Evolutionary conservation across 2,329 filamentous ascomycete genomes (phyloP), one percentile per base, ranked within the genome.

Genomic region (Colletotrichum brevisporum): DNA sequence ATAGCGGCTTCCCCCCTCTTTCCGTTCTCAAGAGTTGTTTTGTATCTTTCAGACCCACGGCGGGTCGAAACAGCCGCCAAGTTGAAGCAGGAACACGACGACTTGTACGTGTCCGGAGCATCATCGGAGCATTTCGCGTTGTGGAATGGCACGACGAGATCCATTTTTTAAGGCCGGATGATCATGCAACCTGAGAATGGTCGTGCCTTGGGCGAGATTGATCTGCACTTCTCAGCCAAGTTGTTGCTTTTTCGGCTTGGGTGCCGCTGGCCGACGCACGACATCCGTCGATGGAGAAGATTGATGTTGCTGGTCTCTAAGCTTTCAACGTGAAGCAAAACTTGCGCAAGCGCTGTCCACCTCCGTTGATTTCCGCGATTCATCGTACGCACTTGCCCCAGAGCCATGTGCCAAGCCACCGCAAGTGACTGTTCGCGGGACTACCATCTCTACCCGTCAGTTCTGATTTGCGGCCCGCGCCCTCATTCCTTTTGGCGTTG

Each of bases 151-250:
- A 47, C 66, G 48, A 54, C 54, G 43, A 59, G 66, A 61, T 65
- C 66, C 66, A 68, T 50, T 43, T 65, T 65, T 65, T 68, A 68
- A 68, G 54, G 61, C 54, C 50, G 60, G 66, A 26, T 54, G 50
- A 65, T 65, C 61, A 65, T 65, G 66, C 66, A 68, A 68, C 61
- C 54, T 57, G 48, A 64, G 36, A 52, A 54, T 56, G 31, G 48
- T 18, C 50, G 41, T 31, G 63, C 61, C 50, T 57, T 39, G 61
- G 53, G 65, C 60, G 26, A 31, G 65, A 54, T 54, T 67, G 65
- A 54, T 64, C 65, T 45, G 52, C 64, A 39, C 26, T n/a, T 15
- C 41, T 43, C 13, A 15, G 41, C 41, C 45, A 21, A n/a, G n/a
- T 48, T 6, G 41, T 43, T 31, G 47, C 26, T 12, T 51, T 58